phyloP scores from a whole-genome alignment of 2,329 filamentous ascomycete genomes.

The Orbilia blumenaviensis region DNA sequence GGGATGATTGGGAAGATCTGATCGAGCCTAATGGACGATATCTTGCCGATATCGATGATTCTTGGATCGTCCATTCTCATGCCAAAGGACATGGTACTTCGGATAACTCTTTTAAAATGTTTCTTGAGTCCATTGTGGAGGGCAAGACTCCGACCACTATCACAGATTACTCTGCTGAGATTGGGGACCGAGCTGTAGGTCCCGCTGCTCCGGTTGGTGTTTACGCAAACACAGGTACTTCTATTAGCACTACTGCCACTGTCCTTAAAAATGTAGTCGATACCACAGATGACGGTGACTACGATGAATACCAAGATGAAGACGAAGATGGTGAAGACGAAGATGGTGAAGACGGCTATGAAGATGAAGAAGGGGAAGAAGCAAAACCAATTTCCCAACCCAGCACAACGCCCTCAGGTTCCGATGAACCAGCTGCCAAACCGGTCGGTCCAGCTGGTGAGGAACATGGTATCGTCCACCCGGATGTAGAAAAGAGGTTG shows the following conservation, averaged over 20 bases:
- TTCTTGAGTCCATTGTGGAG: not conserved
- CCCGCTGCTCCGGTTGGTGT: not conserved
- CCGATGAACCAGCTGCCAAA: not conserved
- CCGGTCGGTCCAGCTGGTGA: not conserved
- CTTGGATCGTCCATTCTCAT: constrained; percentile 5
- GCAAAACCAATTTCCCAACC: too few relatives aligned
- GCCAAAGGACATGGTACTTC: not conserved
- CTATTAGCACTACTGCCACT: too few relatives aligned
- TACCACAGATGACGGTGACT: too few relatives aligned
- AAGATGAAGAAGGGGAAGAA: too few relatives aligned
- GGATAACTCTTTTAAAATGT: not conserved
- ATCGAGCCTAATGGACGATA: constrained; percentile 26
- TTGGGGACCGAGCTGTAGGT: not conserved
- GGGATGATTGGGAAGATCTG: constrained; percentile 50
- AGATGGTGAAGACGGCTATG: too few relatives aligned
- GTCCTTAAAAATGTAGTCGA: too few relatives aligned
- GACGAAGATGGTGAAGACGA: too few relatives aligned
- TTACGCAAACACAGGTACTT: not conserved
- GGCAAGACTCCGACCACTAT: not conserved
- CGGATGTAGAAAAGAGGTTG: not conserved
- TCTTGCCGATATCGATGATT: constrained; percentile 42
- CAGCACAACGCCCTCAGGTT: not conserved
- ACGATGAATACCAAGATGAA: too few relatives aligned
- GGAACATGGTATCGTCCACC: not conserved
- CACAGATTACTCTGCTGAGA: too few relatives aligned